Conservation (phyloP, 2,329 filamentous ascomycete genomes). For the Tympanopsis confertula region DNA sequence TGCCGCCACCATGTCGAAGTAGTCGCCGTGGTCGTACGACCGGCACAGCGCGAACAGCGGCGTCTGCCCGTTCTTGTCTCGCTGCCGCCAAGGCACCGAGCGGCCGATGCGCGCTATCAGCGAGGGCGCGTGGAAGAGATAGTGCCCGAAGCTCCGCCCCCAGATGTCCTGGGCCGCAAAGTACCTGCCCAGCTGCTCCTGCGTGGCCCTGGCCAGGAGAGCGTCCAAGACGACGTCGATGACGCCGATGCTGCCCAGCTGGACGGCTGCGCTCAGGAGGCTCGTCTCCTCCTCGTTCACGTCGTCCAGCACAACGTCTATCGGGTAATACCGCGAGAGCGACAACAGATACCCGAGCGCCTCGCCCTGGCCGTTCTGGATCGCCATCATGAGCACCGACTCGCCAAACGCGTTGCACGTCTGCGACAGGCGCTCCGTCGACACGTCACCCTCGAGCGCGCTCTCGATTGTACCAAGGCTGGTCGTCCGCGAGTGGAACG, state of each 20-base stretch:
- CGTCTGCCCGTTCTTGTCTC: constrained; percentile 95
- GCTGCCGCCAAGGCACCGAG: constrained; percentile 76
- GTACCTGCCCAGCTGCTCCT: constrained; percentile 52
- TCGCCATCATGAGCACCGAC: constrained; percentile 78
- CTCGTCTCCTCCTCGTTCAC: constrained; percentile 83
- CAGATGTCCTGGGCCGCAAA: constrained; percentile 67
- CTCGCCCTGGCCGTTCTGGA: constrained; percentile 60
- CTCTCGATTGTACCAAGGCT: constrained; percentile 66
- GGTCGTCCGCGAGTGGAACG: constrained; percentile 67
- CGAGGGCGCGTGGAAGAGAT: constrained; percentile 80
- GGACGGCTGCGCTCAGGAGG: constrained; percentile 78
- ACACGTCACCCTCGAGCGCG: constrained; percentile 73
- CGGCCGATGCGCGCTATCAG: constrained; percentile 68
- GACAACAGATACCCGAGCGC: constrained; percentile 69
- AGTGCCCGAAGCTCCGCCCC: constrained; percentile 86
- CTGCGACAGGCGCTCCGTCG: constrained; percentile 65
- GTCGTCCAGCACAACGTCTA: constrained; percentile 64
- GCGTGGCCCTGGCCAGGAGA: constrained; percentile 44
- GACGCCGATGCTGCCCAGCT: constrained; percentile 65
- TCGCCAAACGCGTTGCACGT: constrained; percentile 64
- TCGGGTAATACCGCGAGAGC: constrained; percentile 64
- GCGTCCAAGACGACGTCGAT: constrained; percentile 67
- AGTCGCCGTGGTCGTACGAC: constrained; percentile 86
- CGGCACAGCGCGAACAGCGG: constrained; percentile 88
- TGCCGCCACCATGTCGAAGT: constrained; percentile 75